Conservation (phyloP, 1,284 basidiomycete genomes). For the Schizopora paradoxa region DNA sequence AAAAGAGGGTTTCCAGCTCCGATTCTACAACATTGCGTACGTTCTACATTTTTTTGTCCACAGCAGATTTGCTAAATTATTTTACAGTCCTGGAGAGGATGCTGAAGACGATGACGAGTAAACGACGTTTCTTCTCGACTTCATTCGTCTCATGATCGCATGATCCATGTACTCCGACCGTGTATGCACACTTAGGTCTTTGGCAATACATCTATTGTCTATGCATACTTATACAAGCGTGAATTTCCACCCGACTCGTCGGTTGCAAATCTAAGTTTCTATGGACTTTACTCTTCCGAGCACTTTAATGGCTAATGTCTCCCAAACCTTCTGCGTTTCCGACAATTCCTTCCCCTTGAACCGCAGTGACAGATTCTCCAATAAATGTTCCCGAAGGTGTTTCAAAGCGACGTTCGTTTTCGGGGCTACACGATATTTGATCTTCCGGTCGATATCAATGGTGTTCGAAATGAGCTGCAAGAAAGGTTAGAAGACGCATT, state of each 20-base stretch:
- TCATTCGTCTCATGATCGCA: no score
- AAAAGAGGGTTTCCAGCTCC: conserved; percentile 86
- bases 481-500: conserved; percentile 2
- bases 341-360: conserved; percentile 59
- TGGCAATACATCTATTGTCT: no score
- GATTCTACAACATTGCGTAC: conserved; percentile 93
- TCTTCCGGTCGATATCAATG: conserved; percentile 81
- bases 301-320: conserved; percentile 60
- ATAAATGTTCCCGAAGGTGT: conserved; percentile 66
- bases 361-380: conserved; percentile 56
- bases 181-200: no score
- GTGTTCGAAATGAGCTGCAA: conserved; percentile 65
- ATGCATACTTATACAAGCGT: no score
- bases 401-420: conserved; percentile 82
- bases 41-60: conserved; percentile 26
- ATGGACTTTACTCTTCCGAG: conserved; percentile 44
- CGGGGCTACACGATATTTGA: conserved; percentile 67
- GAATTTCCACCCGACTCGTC: conserved; percentile 16
- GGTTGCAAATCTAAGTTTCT: conserved; percentile 19
- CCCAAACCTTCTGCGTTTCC: conserved; percentile 61
- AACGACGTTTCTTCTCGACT: no score
- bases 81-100: conserved; percentile 32
- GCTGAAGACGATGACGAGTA: conserved; percentile 49
- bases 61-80: neutral
- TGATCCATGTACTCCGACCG: no score